Base-by-base conservation (phyloP, 805 yeast genomes). In the Cyberlindnera maritima region DNA sequence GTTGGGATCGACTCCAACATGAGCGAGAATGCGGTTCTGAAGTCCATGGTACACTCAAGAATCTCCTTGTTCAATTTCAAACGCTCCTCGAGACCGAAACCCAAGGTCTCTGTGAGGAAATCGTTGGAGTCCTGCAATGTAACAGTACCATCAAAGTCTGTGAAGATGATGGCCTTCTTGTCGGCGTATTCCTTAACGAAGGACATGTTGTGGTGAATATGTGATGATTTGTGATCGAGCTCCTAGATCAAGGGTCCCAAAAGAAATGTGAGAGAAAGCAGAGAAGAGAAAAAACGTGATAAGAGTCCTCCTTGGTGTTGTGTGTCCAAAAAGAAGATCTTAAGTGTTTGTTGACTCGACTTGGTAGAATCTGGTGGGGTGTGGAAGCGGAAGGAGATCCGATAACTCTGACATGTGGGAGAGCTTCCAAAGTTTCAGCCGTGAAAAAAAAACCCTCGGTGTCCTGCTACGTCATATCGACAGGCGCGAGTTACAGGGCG, bases 111-210 rank as follows among this genome's bases (percentile, higher is more conserved):
- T 9, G 97, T 91, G 53, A 94, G 71, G 64, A 75, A 86, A 66
- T 94, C 98, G 65, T 94, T 94, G 49, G 96, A 87, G 66, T 94
- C 99, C 65, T 92, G 96, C 49, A 87, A 71, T 12, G 99, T 94
- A 54, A 94, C 94, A 2, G 99, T 94, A 25, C 99, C 99, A 65
- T 94, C 99, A 81, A 95, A 94, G 66, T 94, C 99, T 36, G 97
- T 87, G 73, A 94, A 94, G 36, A 94, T 85, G 60, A 94, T 89
- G 39, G 96, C 92, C 53, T 78, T 76, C 55, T 61, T 61, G 21
- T 56, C 50, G 6, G 58, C 49, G 43, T 59, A 57, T 34, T 57
- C 56, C 23, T 54, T 43, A 18, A 58, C 60, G 25, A 52, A 52
- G 1, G 62, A 56, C 62, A 60, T 60, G 18, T 36, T 36, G 37